These are phyloP conservation scores for Cyclostephanos tholiformis DNA, from an alignment of 108 stramenopile species.

Conservation along the genomic window DNA sequence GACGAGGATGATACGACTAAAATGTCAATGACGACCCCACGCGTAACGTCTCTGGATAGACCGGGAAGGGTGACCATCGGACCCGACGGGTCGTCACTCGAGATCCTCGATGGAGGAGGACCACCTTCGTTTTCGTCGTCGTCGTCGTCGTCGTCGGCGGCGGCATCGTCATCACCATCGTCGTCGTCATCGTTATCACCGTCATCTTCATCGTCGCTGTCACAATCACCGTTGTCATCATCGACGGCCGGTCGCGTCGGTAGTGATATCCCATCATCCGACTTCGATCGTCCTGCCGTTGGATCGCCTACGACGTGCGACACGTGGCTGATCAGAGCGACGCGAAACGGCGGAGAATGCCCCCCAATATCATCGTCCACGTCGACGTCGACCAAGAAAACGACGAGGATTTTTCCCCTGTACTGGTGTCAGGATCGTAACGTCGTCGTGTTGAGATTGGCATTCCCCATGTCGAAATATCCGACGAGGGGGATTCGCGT, in stretches of 20 bases:
- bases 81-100: constrained; percentile 13
- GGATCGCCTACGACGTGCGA: not conserved
- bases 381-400: not conserved
- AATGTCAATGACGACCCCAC: constrained; percentile 10
- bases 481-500: constrained; percentile 35
- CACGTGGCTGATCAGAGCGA: not conserved
- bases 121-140: not conserved
- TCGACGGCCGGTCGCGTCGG: not conserved
- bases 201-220: not conserved
- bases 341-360: not conserved
- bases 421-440: constrained; percentile 52
- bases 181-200: not conserved
- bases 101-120: not conserved
- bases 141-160: no score
- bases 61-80: constrained; percentile 50
- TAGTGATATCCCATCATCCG: no score
- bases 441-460: constrained; percentile 23
- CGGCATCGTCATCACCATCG: not conserved
- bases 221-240: no score
- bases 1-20: constrained; percentile 21
- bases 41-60: constrained; percentile 44
- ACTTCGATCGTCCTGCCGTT: no score
- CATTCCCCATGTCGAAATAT: constrained; percentile 22
- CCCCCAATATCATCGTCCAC: not conserved
- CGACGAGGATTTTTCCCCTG: no score